Conservation (phyloP, 768 basidiomycete genomes). For the Podaxis pistillaris region DNA sequence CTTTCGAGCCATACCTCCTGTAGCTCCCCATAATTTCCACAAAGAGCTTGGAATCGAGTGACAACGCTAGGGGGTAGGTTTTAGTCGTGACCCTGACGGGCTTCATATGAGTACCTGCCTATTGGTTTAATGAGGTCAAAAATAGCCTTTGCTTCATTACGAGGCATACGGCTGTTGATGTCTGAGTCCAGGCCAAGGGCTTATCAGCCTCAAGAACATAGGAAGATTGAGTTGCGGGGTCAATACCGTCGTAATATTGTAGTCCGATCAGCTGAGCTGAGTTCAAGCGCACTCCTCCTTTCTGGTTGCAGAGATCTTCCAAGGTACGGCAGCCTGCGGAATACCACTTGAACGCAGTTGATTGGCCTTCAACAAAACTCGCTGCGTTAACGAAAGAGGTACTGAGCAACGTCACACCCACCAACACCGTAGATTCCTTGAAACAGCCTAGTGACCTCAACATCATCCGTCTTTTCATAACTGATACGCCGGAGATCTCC, state of each 20-base stretch:
- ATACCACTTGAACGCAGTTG: conserved; percentile 74
- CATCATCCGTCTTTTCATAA: conserved; percentile 66
- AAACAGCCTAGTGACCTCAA: conserved; percentile 56
- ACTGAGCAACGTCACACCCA: conserved; percentile 29
- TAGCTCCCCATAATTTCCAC: conserved; percentile 93
- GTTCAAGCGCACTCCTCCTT: conserved; percentile 60
- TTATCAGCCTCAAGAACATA: conserved; percentile 3
- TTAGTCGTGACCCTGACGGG: neutral
- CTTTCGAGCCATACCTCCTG: conserved; percentile 47
- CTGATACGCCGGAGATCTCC: conserved; percentile 67
- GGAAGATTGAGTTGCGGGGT: neutral
- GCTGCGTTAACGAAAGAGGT: neutral
- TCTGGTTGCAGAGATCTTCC: conserved; percentile 63
- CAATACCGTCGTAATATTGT: conserved; percentile 64
- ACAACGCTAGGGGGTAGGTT: conserved; percentile 46
- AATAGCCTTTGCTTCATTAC: conserved; percentile 72
- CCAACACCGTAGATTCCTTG: conserved; percentile 88
- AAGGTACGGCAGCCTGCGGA: conserved; percentile 73
- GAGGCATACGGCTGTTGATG: conserved; percentile 83
- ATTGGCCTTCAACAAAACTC: conserved; percentile 42
- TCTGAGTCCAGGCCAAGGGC: conserved; percentile 39
- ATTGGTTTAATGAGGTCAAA: conserved; percentile 71
- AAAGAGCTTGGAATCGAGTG: conserved; percentile 67
- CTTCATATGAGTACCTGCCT: conserved; percentile 40
- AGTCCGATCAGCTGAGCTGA: conserved; percentile 66